phyloP scores from a whole-genome alignment of 352 stramenopile genomes.

The Pythium periplocum region DNA sequence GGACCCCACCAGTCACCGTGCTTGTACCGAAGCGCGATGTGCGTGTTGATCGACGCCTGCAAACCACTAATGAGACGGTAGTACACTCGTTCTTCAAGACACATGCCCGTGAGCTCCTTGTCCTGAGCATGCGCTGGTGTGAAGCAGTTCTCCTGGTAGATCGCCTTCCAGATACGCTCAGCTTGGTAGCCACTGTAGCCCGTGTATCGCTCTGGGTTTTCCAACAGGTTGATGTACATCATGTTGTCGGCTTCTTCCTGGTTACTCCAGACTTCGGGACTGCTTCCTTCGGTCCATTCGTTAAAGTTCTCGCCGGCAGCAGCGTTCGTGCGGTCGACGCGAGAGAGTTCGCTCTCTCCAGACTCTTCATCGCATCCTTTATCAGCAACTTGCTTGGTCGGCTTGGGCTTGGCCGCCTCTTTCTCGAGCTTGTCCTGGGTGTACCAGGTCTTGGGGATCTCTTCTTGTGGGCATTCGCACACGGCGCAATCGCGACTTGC shows the following conservation, averaged over 20 bases:
- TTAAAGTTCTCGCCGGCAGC: slow-evolving; percentile 52
- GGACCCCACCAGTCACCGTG: slow-evolving; percentile 59
- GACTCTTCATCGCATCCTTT: slow-evolving; percentile 51
- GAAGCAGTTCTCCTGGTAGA: slow-evolving; percentile 99
- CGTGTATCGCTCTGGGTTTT: slow-evolving; percentile 98
- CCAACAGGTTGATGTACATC: slow-evolving; percentile 93
- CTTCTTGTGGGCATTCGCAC: slow-evolving; percentile 81
- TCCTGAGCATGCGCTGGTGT: slow-evolving; percentile 37
- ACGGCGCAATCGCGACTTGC: slow-evolving; percentile 86
- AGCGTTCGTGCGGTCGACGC: slow-evolving; percentile 71
- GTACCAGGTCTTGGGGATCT: slow-evolving; percentile 83
- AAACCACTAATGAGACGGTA: slow-evolving; percentile 95
- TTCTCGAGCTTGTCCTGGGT: slow-evolving; percentile 43
- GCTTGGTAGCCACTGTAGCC: slow-evolving; percentile 93
- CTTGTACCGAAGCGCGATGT: slow-evolving; percentile 88
- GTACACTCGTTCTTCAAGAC: slow-evolving; percentile 94
- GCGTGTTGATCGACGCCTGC: slow-evolving; percentile 94
- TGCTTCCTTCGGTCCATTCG: slow-evolving; percentile 60
- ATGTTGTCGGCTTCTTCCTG: slow-evolving; percentile 54
- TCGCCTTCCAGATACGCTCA: slow-evolving; percentile 93
- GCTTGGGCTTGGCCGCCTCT: slow-evolving; percentile 9
- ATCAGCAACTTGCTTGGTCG: not conserved
- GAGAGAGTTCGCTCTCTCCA: slow-evolving; percentile 65
- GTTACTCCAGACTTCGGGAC: slow-evolving; percentile 50
- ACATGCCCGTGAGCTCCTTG: slow-evolving; percentile 67